Evolutionary conservation across 2,329 filamentous ascomycete species (phyloP), one percentile per base, ranked within the genome.

Genomic region (Blumeria graminis): DNA sequence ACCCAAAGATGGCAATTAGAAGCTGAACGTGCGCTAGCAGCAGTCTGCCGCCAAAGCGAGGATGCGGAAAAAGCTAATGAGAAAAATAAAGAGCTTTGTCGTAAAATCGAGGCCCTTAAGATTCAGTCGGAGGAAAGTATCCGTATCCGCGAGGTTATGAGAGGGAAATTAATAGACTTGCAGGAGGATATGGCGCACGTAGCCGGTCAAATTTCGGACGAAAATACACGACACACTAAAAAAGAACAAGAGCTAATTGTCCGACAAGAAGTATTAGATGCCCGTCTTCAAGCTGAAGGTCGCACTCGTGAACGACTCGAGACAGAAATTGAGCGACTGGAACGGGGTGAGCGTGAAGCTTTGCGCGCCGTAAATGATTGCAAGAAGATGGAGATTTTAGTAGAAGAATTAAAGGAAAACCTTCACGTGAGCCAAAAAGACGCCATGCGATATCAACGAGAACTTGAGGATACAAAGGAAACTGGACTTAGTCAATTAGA

Each of bases 121-220:
- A 77, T 77, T 50, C 88, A 94, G 65, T 78, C 92, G 45, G 82
- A 92, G 64, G 89, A 94, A 70, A 90, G 87, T 64, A 81, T 89
- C 65, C 80, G 83, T 60, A 77, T 93, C 58, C 82, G 88, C 57
- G 86, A 94, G 66, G 80, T 76, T 59, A 89, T 93, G 77, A 82
- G 87, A 61, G 74, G 74, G 66, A 94, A 92, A 69, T 84, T 95
- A 64, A 79, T 90, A 62, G 80, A 80, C 58, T 73, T 98, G 41
- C 89, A 96, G 68, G 78, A 87, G 60, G 87, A 95, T 62, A 90
- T 96, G 82, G 77, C 81, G 35, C 74, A 74, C 57, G 85, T 87
- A 53, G 82, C 86, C 56, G 79, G 80, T 51, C 83, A 94, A 59
- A 80, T 95, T 59, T 81, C 84, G 22, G 80, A 85, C 63, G 89